Evolutionary conservation across 2,329 filamentous ascomycete genomes (phyloP).

Genomic region (Bipolaris bicolor): DNA sequence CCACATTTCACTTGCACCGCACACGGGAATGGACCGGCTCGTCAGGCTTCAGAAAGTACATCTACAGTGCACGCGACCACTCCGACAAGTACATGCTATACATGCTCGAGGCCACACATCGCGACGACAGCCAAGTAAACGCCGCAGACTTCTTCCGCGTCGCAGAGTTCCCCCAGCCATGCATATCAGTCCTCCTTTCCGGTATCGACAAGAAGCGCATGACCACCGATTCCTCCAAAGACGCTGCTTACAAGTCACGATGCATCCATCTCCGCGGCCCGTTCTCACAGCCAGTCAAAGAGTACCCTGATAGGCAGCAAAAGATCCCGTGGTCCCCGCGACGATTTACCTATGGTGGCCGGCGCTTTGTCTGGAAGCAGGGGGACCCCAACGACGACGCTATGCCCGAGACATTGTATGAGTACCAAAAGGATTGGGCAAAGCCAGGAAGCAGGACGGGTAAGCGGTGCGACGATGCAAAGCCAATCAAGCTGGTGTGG

Average conservation of each 20-base stretch:
- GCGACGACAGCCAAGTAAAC: constrained; percentile 43
- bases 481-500: constrained; percentile 41
- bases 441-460: constrained; percentile 46
- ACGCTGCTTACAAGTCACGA: constrained; percentile 46
- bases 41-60: constrained; percentile 43
- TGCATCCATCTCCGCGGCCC: constrained; percentile 44
- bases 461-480: constrained; percentile 44
- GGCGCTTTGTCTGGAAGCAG: constrained; percentile 52
- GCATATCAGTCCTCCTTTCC: constrained; percentile 44
- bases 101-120: constrained; percentile 43
- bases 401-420: constrained; percentile 48
- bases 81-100: constrained; percentile 47
- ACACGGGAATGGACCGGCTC: constrained; percentile 46
- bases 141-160: constrained; percentile 46
- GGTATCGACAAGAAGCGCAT: constrained; percentile 43
- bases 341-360: constrained; percentile 47
- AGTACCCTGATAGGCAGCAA: constrained; percentile 46
- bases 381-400: constrained; percentile 56
- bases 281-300: constrained; percentile 43
- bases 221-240: constrained; percentile 29
- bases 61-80: constrained; percentile 46
- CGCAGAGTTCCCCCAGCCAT: constrained; percentile 42
- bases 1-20: constrained; percentile 47
- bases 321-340: constrained; percentile 49
- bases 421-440: constrained; percentile 43